A percentile compares a stretch with the other conserved stretches of the same genome.
phyloP scores from a whole-genome alignment of 441 rosid species.

The Adansonia rubrostipa region DNA sequence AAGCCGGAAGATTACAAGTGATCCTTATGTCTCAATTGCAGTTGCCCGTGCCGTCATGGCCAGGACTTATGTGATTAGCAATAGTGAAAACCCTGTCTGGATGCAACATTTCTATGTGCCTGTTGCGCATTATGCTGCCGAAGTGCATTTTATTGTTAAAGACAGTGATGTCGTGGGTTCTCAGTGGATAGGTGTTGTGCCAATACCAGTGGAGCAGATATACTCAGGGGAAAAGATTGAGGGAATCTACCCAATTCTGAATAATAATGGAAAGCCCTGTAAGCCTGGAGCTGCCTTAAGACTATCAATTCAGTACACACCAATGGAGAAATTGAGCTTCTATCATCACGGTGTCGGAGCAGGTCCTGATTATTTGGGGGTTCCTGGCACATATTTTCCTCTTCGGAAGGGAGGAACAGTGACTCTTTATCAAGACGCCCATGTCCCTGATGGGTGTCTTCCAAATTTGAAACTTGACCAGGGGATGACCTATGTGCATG shows the following conservation, averaged over 20 bases:
- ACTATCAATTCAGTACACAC: constrained; percentile 76
- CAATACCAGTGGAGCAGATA: constrained; percentile 81
- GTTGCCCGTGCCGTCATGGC: constrained; percentile 70
- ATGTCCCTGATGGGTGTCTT: constrained; percentile 84
- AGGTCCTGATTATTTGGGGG: constrained; percentile 84
- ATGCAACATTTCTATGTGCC: constrained; percentile 84
- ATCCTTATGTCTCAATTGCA: constrained; percentile 85
- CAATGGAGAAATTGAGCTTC: constrained; percentile 63
- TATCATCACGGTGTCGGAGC: constrained; percentile 88
- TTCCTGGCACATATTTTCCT: constrained; percentile 94
- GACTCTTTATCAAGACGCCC: constrained; percentile 95
- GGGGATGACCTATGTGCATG: constrained; percentile 76
- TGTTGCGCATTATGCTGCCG: constrained; percentile 85
- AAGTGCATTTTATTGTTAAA: constrained; percentile 85
- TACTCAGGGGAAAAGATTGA: constrained; percentile 67
- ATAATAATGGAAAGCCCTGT: constrained; percentile 69
- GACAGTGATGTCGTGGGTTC: constrained; percentile 96
- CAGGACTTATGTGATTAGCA: constrained; percentile 83
- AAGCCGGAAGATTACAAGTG: constrained; percentile 70
- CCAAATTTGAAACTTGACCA: constrained; percentile 64
- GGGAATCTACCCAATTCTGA: constrained; percentile 68
- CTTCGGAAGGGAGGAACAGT: constrained; percentile 85
- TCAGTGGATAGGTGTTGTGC: constrained; percentile 75
- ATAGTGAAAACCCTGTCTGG: constrained; percentile 91
- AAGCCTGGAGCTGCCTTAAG: constrained; percentile 78